Evolutionary conservation across 768 basidiomycete genomes (phyloP).

Genomic region (Tricholoma flavovirens): DNA sequence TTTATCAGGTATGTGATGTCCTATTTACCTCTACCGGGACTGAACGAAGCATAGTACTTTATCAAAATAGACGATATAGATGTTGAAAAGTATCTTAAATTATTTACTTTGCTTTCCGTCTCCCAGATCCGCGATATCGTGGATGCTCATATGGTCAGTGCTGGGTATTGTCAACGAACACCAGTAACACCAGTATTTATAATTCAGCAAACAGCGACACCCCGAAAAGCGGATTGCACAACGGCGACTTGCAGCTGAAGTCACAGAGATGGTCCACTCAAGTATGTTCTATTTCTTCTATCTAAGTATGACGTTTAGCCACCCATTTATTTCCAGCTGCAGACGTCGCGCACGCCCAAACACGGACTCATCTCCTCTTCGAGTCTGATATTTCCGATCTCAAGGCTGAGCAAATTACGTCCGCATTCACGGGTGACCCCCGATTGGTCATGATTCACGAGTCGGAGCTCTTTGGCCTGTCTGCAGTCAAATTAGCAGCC

Average conservation of each 20-base stretch:
- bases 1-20: conserved; percentile 71
- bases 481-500: conserved; percentile 58
- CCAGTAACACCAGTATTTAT: neutral
- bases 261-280: conserved; percentile 48
- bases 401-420: conserved; percentile 48
- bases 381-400: conserved; percentile 40
- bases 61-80: conserved; percentile 75
- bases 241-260: conserved; percentile 43
- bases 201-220: conserved; percentile 19
- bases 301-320: neutral
- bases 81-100: conserved; percentile 69
- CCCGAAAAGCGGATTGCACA: conserved; percentile 45
- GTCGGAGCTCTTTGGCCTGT: conserved; percentile 45
- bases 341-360: conserved; percentile 35
- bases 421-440: conserved; percentile 60
- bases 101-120: conserved; percentile 74
- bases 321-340: conserved; percentile 23
- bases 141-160: conserved; percentile 49
- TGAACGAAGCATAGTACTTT: conserved; percentile 64
- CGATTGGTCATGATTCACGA: conserved; percentile 50
- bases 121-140: conserved; percentile 53
- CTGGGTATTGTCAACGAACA: neutral
- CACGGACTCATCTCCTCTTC: conserved; percentile 40
- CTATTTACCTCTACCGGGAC: neutral
- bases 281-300: conserved; percentile 18